Percentiles rank a stretch among this genome's conserved stretches.
Conservation (phyloP, 2,329 filamentous ascomycete genomes). For the Grosmannia penicillata region DNA sequence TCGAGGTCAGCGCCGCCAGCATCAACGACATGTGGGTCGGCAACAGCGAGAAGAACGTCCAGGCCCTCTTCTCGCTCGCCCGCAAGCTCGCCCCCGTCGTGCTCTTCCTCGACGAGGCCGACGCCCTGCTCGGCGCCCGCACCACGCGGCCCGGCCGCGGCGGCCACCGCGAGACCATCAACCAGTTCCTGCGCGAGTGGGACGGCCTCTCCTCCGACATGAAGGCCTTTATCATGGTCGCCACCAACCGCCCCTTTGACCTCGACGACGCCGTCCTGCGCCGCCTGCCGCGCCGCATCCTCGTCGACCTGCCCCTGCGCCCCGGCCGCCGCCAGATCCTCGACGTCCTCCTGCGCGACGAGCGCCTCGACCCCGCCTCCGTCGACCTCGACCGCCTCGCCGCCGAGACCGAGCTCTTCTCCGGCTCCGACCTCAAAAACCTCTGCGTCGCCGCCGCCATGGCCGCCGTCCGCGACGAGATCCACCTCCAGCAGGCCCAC, state of each 20-base stretch:
- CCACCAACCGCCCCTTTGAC: slow-evolving; percentile 90
- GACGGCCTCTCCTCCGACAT: slow-evolving; percentile 63
- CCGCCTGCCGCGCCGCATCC: slow-evolving; percentile 56
- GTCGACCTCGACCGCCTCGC: slow-evolving; percentile 51
- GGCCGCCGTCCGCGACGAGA: slow-evolving; percentile 65
- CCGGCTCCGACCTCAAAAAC: slow-evolving; percentile 73
- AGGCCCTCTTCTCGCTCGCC: slow-evolving; percentile 79
- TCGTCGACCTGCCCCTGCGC: slow-evolving; percentile 57
- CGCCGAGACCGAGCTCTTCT: slow-evolving; percentile 58
- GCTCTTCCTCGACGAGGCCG: slow-evolving; percentile 94
- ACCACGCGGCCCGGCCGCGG: slow-evolving; percentile 49
- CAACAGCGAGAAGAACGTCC: slow-evolving; percentile 90
- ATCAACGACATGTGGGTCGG: slow-evolving; percentile 96
- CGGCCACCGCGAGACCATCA: slow-evolving; percentile 78
- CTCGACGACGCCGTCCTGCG: slow-evolving; percentile 77
- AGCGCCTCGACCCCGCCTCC: slow-evolving; percentile 31
- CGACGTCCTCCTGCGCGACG: slow-evolving; percentile 54
- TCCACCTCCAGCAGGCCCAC: slow-evolving; percentile 17
- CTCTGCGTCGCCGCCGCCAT: slow-evolving; percentile 67
- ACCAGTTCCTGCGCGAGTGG: slow-evolving; percentile 95
- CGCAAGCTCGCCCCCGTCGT: slow-evolving; percentile 85
- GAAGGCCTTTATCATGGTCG: slow-evolving; percentile 93
- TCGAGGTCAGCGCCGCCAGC: slow-evolving; percentile 80
- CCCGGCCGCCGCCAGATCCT: slow-evolving; percentile 46
- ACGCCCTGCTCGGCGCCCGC: slow-evolving; percentile 75